Evolutionary conservation across 305 asterid species (phyloP).

Genomic region (Solanum hybrid): DNA sequence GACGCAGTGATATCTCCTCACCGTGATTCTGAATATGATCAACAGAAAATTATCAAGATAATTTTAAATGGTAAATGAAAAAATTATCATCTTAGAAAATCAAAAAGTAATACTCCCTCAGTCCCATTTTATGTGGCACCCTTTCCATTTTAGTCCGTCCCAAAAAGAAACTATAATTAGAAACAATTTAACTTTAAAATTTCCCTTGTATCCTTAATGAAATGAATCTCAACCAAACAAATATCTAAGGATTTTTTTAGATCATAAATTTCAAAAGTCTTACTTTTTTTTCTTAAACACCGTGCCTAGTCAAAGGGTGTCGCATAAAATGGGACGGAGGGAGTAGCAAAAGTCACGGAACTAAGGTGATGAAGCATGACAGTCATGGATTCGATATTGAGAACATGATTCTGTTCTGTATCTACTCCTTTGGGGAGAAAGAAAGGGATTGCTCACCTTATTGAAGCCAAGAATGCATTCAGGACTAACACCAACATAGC

Average conservation of each 20-base stretch:
- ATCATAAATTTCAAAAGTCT: background rate
- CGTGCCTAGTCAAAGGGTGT: background rate
- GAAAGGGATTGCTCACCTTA: constrained; percentile 43
- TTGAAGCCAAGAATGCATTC: constrained; percentile 85
- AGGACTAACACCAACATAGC: constrained; percentile 88
- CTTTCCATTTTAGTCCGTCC: background rate
- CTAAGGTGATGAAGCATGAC: background rate
- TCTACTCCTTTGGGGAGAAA: background rate
- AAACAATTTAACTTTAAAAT: background rate
- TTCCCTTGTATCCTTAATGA: background rate
- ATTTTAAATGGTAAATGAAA: background rate
- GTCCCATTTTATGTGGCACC: background rate
- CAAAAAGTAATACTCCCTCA: background rate
- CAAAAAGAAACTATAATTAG: background rate
- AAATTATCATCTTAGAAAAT: background rate
- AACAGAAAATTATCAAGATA: constrained; percentile 10
- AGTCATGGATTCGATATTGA: background rate
- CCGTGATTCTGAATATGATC: constrained; percentile 59
- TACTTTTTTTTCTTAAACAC: background rate
- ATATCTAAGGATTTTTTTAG: background rate
- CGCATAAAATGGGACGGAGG: background rate
- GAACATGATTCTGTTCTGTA: background rate
- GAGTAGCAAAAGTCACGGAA: background rate
- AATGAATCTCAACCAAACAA: background rate
- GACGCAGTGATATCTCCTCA: constrained; percentile 90